Base-by-base conservation (phyloP, 768 basidiomycete genomes). In the Naematelia aurantialba region DNA sequence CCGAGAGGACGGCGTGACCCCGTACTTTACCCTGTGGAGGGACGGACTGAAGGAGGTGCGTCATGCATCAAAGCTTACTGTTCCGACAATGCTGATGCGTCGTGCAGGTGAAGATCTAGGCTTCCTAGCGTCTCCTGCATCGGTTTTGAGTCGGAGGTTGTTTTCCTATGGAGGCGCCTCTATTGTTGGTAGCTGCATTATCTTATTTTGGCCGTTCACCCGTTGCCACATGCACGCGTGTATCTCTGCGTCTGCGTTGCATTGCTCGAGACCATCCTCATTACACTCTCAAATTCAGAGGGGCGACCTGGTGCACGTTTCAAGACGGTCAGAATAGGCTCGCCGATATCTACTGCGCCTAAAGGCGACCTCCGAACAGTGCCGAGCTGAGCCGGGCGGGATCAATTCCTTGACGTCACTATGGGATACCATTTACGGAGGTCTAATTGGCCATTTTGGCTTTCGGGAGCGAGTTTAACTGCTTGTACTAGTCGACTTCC, bases 11-110 rank as follows among this genome's bases (percentile, higher is more conserved):
- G 79, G 79, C 47, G 62, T 64, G 58, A 79, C 78, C 88, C 90
- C 91, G 52, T 93, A 89, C 77, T 85, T 94, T 78, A 92, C 87
- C 29, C 89, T 93, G 83, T 97, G 93, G 93, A 94, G 89, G 80
- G 85, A 97, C 79, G 94, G 96, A 39, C 78, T 92, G 66, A 90
- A 92, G 80, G 82, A 85, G 77, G 76, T 78, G 24, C 67, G 34
- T n/a, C n/a, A n/a, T n/a, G n/a, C n/a, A n/a, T n/a, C 34, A 39
- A 39, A 39, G 17, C 34, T 39, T 17, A 8, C 34, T 39, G 8
- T 8, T 8, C 8, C 8, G 8, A 39, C 17, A 8, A 39, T 39
- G 17, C 34, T 17, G 17, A 17, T 39, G 34, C 17, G 34, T 39
- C 17, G 34, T 39, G 34, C 17, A 39, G 34, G 34, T 39, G 34